A percentile compares a stretch with the other conserved stretches of the same genome.
Evolutionary conservation across 352 stramenopile genomes (phyloP).

Genomic region (Pythium phragmiticola): DNA sequence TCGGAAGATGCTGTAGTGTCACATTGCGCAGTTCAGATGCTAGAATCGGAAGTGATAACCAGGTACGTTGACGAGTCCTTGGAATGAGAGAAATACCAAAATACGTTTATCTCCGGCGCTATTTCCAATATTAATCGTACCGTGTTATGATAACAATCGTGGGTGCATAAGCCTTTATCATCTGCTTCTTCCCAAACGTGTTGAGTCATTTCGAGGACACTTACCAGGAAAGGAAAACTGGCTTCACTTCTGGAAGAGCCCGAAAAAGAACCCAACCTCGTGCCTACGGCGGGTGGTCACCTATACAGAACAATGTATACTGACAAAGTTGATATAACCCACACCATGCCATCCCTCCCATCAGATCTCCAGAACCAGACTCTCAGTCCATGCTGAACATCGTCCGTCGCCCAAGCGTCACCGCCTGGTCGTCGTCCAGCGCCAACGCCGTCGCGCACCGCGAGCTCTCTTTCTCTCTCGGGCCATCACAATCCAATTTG

Average conservation of each 20-base stretch:
- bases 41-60: neutral
- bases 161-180: neutral
- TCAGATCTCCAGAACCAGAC: conserved; percentile 9
- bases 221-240: conserved; percentile 1
- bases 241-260: conserved; percentile 10
- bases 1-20: too few species aligned
- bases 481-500: conserved; percentile 8
- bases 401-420: neutral
- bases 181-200: neutral
- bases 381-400: neutral
- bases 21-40: too few species aligned
- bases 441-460: neutral
- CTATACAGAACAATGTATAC: neutral
- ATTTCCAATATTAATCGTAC: neutral
- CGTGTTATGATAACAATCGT: neutral
- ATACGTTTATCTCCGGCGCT: neutral
- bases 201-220: neutral
- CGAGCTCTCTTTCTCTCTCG: neutral
- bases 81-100: neutral
- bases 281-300: neutral
- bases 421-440: conserved; percentile 4
- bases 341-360: conserved; percentile 12
- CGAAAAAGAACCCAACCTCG: neutral
- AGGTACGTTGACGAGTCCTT: neutral
- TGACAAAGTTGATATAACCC: neutral